Conservation (phyloP, 108 stramenopile genomes). For the Asterionellopsis glacialis region DNA sequence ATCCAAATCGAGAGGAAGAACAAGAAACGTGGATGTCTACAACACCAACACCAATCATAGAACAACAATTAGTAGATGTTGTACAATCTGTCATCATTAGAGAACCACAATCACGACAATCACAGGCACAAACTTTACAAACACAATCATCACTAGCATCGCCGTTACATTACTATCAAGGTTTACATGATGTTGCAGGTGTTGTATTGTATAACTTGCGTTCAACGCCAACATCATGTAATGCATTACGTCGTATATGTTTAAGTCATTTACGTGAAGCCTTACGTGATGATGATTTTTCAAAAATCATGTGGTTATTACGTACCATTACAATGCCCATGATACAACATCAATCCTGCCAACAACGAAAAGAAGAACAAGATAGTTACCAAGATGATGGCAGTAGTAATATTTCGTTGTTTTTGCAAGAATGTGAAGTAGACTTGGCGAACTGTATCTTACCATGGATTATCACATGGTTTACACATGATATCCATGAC, state of each 20-base stretch:
- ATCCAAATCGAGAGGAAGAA: conserved; percentile 1
- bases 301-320: conserved; percentile 24
- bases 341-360: conserved; percentile 6
- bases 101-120: too few relatives aligned
- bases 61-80: too few relatives aligned
- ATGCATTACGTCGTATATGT: neutral
- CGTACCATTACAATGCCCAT: conserved; percentile 20
- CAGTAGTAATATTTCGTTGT: too few relatives aligned
- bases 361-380: neutral
- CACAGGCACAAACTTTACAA: too few relatives aligned
- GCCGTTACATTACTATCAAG: conserved; percentile 36
- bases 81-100: too few relatives aligned
- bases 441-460: conserved; percentile 25
- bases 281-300: conserved; percentile 27
- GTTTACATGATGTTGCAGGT: conserved; percentile 45
- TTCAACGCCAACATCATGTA: neutral
- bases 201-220: conserved; percentile 37
- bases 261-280: conserved; percentile 5
- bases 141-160: too few relatives aligned
- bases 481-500: conserved; percentile 81
- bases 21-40: neutral
- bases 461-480: conserved; percentile 89
- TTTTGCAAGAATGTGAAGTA: conserved; percentile 11
- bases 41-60: too few relatives aligned
- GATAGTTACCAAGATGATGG: conserved; percentile 27